These are phyloP conservation scores for Boletus tylopilopsis DNA, from an alignment of 768 basidiomycete genomes.

Conservation along the genomic window DNA sequence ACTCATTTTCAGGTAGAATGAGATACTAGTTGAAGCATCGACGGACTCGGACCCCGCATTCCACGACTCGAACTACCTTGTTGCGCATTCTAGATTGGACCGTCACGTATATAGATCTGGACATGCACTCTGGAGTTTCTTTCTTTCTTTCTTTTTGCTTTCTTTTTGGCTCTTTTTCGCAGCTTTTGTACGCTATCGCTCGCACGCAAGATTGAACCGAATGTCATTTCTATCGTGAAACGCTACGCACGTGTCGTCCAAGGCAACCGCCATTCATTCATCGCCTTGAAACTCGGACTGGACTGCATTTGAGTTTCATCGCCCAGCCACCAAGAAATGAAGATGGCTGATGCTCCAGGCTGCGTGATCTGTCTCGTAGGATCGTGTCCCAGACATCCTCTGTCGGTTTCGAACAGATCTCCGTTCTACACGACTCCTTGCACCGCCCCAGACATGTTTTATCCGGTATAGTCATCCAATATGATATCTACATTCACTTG, in stretches of 20 bases:
- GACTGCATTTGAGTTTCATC: not conserved
- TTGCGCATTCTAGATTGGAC: slow-evolving; percentile 22
- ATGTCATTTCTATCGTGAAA: too few relatives aligned
- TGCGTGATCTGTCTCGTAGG: not conserved
- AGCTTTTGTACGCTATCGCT: slow-evolving; percentile 23
- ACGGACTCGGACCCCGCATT: slow-evolving; percentile 3
- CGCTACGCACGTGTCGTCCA: too few relatives aligned
- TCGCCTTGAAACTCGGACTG: too few relatives aligned
- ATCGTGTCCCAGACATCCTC: not conserved
- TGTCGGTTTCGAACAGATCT: slow-evolving; percentile 6
- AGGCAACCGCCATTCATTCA: too few relatives aligned
- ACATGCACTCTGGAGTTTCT: slow-evolving; percentile 23
- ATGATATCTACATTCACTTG: not conserved
- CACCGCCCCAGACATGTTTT: slow-evolving; percentile 1
- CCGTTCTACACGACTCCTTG: slow-evolving; percentile 8
- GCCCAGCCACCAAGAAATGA: not conserved
- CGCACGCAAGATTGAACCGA: not conserved
- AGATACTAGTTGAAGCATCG: slow-evolving; percentile 6
- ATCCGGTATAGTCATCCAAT: slow-evolving; percentile 6
- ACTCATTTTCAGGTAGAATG: slow-evolving; percentile 28
- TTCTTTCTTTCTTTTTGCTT: slow-evolving; percentile 1
- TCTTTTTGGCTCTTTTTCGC: slow-evolving; percentile 3
- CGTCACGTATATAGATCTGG: slow-evolving; percentile 29
- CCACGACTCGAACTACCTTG: slow-evolving; percentile 9
- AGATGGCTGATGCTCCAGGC: not conserved